Evolutionary conservation across 805 yeast species (phyloP).

Genomic region (Candida koratica): DNA sequence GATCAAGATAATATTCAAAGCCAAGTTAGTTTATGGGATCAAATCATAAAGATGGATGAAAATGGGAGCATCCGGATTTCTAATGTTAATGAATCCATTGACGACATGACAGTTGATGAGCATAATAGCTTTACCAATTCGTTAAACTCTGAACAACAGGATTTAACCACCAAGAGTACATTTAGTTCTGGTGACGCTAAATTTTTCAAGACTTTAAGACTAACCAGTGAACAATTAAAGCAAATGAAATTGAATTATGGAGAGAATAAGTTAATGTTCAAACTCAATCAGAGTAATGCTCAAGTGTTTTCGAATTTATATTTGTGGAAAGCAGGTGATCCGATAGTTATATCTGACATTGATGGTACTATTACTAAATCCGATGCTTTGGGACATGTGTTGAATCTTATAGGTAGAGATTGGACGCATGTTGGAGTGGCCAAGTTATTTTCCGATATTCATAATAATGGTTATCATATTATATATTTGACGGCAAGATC

Average conservation of each 20-base stretch:
- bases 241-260: constrained; percentile 73
- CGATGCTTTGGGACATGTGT: constrained; percentile 94
- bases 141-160: constrained; percentile 20
- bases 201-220: constrained; percentile 81
- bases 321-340: constrained; percentile 79
- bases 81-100: constrained; percentile 42
- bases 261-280: constrained; percentile 70
- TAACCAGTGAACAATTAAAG: constrained; percentile 85
- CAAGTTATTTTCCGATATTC: constrained; percentile 80
- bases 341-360: constrained; percentile 93
- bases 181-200: constrained; percentile 12
- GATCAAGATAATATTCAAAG: constrained; percentile 8
- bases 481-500: constrained; percentile 92
- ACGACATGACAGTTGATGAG: constrained; percentile 11
- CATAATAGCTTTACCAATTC: constrained; percentile 17
- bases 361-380: constrained; percentile 98
- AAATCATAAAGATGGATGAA: constrained; percentile 48
- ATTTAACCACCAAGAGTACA: constrained; percentile 11
- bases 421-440: constrained; percentile 99
- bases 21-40: constrained; percentile 30
- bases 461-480: constrained; percentile 84
- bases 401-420: constrained; percentile 90
- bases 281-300: constrained; percentile 81
- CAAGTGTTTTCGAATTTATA: constrained; percentile 67
- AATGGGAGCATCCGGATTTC: constrained; percentile 64